Evolutionary conservation across 257 asterid genomes (phyloP), one percentile per base, ranked within the genome.

Genomic region (Penstemon barbatus): DNA sequence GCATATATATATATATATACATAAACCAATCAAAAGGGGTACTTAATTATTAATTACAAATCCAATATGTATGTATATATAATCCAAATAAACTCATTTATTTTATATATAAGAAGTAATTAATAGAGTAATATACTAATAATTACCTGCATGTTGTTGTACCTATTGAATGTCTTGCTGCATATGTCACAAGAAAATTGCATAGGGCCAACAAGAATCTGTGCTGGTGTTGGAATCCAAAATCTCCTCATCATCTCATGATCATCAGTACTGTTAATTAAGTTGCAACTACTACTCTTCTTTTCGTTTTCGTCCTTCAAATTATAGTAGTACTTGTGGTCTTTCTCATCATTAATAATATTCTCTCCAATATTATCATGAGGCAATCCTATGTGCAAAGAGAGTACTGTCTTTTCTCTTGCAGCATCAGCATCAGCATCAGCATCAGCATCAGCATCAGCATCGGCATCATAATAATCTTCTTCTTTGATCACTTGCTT

Each of bases 171-270:
- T 82, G 95, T 82, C 82, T 90, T 92, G 86, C 54, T 81, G 81
- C 98, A 92, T 39, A 92, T 84, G 74, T 74, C 70, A 79, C 98
- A 92, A 71, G 96, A 74, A 80, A 92, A 92, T 59, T 92, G 97
- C 95, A 86, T 88, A 41, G 97, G 96, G 8, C 98, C 98, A 36
- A 90, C 90, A 53, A 92, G 96, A 78, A 92, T 92, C 79, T 92
- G 98, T 0, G 97, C 79, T 63, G 92, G 89, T 33, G 97, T 88
- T 33, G 98, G 98, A 41, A 90, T 92, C 97, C 97, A 92, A 80
- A 80, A 92, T 68, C 96, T 82, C 75, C 84, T 79, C 72, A 15
- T 15, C 18, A 15, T 15, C 18, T 15, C 18, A 15, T 15, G 0
- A 15, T 15, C 0, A 15, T 76, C 81, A 13, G 15, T 72, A n/a